Conservation (phyloP, 352 stramenopile genomes). For the Pythium utonaiense region DNA sequence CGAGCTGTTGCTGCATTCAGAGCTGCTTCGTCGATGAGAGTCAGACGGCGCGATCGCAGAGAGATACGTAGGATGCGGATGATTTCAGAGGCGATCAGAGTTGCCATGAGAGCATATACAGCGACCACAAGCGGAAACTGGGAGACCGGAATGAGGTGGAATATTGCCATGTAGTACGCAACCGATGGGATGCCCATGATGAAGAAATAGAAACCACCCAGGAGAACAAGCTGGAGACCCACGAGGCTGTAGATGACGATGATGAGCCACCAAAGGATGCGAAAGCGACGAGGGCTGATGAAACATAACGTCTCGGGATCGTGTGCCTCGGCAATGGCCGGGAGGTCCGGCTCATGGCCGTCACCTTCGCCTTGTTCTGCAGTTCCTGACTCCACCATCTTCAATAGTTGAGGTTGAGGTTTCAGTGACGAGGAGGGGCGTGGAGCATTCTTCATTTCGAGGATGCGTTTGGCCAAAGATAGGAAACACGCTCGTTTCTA, state of each 20-base stretch:
- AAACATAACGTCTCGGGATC: not conserved
- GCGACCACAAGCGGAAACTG: slow-evolving; percentile 12
- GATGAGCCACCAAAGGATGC: slow-evolving; percentile 3
- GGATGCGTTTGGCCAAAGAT: too few species aligned
- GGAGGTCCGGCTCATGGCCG: too few species aligned
- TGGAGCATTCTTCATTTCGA: too few species aligned
- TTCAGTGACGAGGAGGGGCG: too few species aligned
- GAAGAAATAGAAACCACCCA: slow-evolving; percentile 14
- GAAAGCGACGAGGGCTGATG: not conserved
- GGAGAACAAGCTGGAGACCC: slow-evolving; percentile 2
- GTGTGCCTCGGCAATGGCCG: too few species aligned
- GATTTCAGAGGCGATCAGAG: slow-evolving; percentile 2
- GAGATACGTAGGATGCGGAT: not conserved
- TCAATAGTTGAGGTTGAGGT: too few species aligned
- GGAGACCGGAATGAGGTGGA: slow-evolving; percentile 11
- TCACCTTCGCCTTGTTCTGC: too few species aligned
- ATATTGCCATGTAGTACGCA: slow-evolving; percentile 19
- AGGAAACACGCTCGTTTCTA: not conserved
- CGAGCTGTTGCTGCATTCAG: not conserved
- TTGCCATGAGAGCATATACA: not conserved
- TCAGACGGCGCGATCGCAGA: not conserved
- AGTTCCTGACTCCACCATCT: too few species aligned
- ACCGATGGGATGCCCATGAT: slow-evolving; percentile 16
- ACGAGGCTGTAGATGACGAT: slow-evolving; percentile 11
- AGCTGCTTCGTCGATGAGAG: slow-evolving; percentile 1